Percentiles rank a stretch among this genome's conserved stretches.
Evolutionary conservation across 805 yeast species (phyloP).

Genomic region (Metschnikowia kofuensis): DNA sequence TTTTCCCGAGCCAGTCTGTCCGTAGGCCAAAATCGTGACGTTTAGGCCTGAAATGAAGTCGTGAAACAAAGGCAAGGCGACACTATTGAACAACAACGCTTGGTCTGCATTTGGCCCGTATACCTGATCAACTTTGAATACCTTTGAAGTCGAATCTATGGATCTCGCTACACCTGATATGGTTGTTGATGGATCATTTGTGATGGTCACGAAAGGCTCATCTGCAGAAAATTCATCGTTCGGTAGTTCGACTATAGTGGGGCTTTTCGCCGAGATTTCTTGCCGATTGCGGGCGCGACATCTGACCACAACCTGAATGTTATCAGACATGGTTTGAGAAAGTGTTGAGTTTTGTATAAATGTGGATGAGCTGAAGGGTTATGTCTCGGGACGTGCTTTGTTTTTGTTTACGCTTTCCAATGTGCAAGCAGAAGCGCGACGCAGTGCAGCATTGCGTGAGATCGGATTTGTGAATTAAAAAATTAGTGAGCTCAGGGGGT

Average conservation of each 20-base stretch:
- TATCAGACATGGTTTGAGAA: slow-evolving; percentile 18
- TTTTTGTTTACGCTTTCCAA: neutral
- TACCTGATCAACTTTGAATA: slow-evolving; percentile 70
- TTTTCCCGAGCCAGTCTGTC: slow-evolving; percentile 89
- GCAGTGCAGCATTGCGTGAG: slow-evolving; percentile 1
- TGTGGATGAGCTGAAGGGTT: neutral
- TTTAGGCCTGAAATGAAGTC: slow-evolving; percentile 63
- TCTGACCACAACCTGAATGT: slow-evolving; percentile 52
- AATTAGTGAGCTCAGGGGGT: too few relatives aligned
- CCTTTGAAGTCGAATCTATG: slow-evolving; percentile 18
- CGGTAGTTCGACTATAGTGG: slow-evolving; percentile 48
- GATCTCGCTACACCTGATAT: slow-evolving; percentile 17
- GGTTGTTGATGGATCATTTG: slow-evolving; percentile 19
- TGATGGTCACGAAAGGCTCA: slow-evolving; percentile 22
- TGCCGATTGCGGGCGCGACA: slow-evolving; percentile 49
- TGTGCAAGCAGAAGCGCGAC: slow-evolving; percentile 4
- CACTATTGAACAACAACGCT: slow-evolving; percentile 57
- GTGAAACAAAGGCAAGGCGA: slow-evolving; percentile 67
- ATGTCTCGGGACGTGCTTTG: slow-evolving; percentile 7
- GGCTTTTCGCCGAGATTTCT: slow-evolving; percentile 44
- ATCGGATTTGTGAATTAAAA: neutral
- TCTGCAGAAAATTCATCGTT: slow-evolving; percentile 22
- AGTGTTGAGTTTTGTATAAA: neutral
- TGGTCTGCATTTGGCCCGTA: slow-evolving; percentile 85
- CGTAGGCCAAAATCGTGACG: slow-evolving; percentile 76